Base-by-base conservation (phyloP, 2,329 filamentous ascomycete species). In the Aureobasidium sp. region DNA sequence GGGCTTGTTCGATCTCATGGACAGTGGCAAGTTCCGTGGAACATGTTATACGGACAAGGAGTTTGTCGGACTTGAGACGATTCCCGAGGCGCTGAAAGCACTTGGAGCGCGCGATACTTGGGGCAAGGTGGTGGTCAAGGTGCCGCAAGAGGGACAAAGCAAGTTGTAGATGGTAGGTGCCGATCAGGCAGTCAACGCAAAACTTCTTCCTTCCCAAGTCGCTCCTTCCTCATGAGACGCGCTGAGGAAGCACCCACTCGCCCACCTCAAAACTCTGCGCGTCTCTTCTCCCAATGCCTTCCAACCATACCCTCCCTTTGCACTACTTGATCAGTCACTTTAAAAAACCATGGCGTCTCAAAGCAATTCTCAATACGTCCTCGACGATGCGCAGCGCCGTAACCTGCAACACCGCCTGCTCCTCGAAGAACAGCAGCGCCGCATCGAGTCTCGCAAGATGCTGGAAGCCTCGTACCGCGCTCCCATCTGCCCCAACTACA, bases 61-160 rank as follows among this genome's bases (percentile, higher is more conserved):
- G 69, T 97, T 91, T 75, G 84, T 89, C 15, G 93, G 93, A 0
- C 75, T 97, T 60, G 91, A 96, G 68, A 86, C 81, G 62, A 82
- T 97, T 31, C 87, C 88, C 0, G 83, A 83, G 64, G 92, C 92
- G 0, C 74, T 97, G 69, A 80, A 87, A 68, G 89, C 89, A 2
- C 76, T 97, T 61, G 92, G 90, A 1, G 84, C 85, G 1, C 81
- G 93, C 63, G 89, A 88, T 56, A 96, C 91, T 1, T 97, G 93
- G 93, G 93, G 93, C 0, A 97, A 97, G 81, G 93, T 97, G 0
- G 90, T 97, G 1, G 87, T 97, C 22, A 90, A 90, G 75, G 80
- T 97, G 45, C 86, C 88, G 1, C 89, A 91, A 68, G 80, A 84
- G 48, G 81, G 79, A 7, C 78, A 80, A 65, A 70, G 70, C 62